Conservation (phyloP, 2,329 filamentous ascomycete species). For the Penicillium sclerotigenum region DNA sequence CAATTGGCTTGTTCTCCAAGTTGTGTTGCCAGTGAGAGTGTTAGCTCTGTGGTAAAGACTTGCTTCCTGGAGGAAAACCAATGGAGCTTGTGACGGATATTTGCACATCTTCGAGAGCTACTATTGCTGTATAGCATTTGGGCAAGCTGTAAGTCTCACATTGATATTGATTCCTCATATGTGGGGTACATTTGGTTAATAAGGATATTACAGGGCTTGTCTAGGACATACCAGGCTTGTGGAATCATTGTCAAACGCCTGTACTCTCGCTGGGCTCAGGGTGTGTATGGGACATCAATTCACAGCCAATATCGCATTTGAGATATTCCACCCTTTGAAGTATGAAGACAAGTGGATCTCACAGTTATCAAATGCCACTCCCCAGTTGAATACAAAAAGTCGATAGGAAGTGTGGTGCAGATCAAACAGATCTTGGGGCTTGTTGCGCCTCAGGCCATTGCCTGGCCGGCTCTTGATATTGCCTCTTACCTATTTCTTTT, state of each 20-base stretch:
- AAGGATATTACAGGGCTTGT: not conserved
- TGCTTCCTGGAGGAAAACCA: not conserved
- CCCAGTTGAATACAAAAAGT: not conserved
- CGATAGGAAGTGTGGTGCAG: not conserved
- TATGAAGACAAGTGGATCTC: slow-evolving; percentile 3
- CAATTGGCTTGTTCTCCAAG: not conserved
- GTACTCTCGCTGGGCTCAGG: not conserved
- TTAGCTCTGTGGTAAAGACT: not conserved
- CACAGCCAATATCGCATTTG: not conserved
- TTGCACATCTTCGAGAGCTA: not conserved
- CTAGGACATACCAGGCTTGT: not conserved
- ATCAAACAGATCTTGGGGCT: not conserved
- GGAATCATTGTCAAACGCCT: not conserved
- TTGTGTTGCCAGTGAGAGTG: not conserved
- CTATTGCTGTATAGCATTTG: not conserved
- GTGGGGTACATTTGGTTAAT: not conserved
- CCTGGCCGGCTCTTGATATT: not conserved
- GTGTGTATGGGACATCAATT: not conserved
- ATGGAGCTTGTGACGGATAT: not conserved
- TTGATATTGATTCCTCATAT: not conserved
- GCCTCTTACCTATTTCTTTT: not conserved
- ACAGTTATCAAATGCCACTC: not conserved
- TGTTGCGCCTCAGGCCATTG: not conserved
- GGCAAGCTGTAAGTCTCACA: slow-evolving; percentile 1
- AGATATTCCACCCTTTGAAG: not conserved